A percentile compares a stretch with the other conserved stretches of the same genome.
phyloP scores from a whole-genome alignment of 1,284 basidiomycete species.

The Cutaneotrichosporon cyanovorans region DNA sequence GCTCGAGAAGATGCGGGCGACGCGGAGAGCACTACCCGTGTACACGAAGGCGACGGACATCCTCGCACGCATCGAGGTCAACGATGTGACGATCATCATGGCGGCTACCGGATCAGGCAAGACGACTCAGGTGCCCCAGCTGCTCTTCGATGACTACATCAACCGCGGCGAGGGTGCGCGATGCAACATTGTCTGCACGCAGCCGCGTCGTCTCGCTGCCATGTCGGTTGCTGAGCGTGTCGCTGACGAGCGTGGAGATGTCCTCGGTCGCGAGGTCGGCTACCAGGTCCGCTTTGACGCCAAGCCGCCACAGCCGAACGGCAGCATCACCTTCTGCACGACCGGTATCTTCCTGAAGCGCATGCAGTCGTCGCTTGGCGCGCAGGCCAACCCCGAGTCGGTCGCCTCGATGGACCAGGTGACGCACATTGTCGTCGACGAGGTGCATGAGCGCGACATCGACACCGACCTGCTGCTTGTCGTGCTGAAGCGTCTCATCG shows the following conservation, averaged over 20 bases:
- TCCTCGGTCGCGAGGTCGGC: conserved; percentile 65
- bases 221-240: conserved; percentile 90
- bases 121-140: conserved; percentile 90
- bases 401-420: conserved; percentile 61
- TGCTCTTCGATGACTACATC: conserved; percentile 81
- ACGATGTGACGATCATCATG: conserved; percentile 89
- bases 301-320: conserved; percentile 71
- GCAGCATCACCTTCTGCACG: conserved; percentile 84
- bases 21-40: conserved; percentile 66
- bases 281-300: conserved; percentile 91
- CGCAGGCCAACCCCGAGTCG: conserved; percentile 40
- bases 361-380: conserved; percentile 66
- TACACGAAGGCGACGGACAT: conserved; percentile 60
- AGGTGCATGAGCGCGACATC: conserved; percentile 93
- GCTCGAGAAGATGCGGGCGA: conserved; percentile 60
- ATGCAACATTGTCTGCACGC: conserved; percentile 91
- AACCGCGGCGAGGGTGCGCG: conserved; percentile 66
- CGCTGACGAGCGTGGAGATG: conserved; percentile 78
- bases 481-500: conserved; percentile 77
- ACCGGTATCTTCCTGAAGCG: conserved; percentile 84
- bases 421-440: conserved; percentile 89
- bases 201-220: conserved; percentile 85
- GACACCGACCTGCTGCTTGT: conserved; percentile 89
- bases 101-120: conserved; percentile 94
- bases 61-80: conserved; percentile 61